Base-by-base conservation (phyloP, 768 basidiomycete species). In the Russula ochroleuca region DNA sequence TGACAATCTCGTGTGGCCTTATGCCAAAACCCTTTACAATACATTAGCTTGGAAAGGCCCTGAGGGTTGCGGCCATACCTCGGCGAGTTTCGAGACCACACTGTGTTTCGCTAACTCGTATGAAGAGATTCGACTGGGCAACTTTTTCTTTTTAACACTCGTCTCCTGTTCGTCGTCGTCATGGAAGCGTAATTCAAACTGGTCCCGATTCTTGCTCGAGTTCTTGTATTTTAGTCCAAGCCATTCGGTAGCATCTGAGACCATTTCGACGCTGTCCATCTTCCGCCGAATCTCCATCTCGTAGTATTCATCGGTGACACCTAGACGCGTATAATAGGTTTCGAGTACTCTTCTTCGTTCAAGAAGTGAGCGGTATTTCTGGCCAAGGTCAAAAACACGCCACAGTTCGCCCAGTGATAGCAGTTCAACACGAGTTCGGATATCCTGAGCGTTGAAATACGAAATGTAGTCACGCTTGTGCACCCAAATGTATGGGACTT, bases 401-500 rank as follows among this genome's bases (percentile, higher is more conserved):
- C 97, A 99, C 9, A 98, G 74, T 70, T 99, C 95, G 49, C 83
- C 78, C 63, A 88, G 79, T 67, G 75, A 82, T 62, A 99, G 81
- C 35, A 98, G 84, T 65, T 90, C 88, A 23, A 83, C 71, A 41
- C 83, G 83, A n/a, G 80, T 72, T 38, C 82, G 78, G 56, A 85
- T 80, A 62, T 88, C 85, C 37, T 77, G 73, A 52, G 84, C 79
- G 70, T 93, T 90, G 74, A 90, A 91, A 73, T 89, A 84, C 51
- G 86, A 85, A 70, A 98, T 88, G 70, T 91, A 88, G 73, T 99
- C 97, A 41, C 91, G 83, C 70, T 91, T 92, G 78, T 98, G 93
- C 19, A 86, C 85, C 89, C 90, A 97, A 66, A 98, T 86, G 75
- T 94, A 95, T 0, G 97, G 94, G 8, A 98, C 95, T 73, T 99